These are phyloP conservation scores for Magnusiomyces tetraspermus DNA, from an alignment of 1,139 yeast genomes.

Conservation along the genomic window DNA sequence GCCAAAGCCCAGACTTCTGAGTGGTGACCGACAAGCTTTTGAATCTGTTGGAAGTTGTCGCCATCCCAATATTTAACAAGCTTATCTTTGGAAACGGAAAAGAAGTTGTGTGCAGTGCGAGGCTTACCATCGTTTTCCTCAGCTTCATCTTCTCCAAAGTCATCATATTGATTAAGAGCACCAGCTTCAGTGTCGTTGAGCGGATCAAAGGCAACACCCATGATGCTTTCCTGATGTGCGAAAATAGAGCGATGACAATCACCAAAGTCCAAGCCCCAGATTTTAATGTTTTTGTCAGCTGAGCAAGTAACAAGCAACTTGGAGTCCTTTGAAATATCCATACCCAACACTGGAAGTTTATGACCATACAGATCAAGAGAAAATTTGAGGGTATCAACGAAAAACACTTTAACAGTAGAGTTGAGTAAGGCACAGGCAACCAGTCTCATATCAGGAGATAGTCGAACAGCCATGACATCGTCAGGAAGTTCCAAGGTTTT, in stretches of 20 bases:
- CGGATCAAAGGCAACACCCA: constrained; percentile 78
- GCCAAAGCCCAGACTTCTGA: constrained; percentile 90
- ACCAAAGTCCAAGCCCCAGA: constrained; percentile 98
- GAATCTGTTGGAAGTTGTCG: constrained; percentile 88
- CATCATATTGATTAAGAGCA: not conserved
- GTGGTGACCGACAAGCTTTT: constrained; percentile 75
- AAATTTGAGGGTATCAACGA: constrained; percentile 75
- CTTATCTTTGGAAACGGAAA: constrained; percentile 86
- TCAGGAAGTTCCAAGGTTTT: constrained; percentile 79
- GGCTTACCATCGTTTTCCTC: constrained; percentile 27
- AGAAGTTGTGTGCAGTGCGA: constrained; percentile 65
- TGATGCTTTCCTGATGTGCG: constrained; percentile 93
- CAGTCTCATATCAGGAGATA: constrained; percentile 73
- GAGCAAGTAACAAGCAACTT: constrained; percentile 84
- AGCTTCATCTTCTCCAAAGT: not conserved
- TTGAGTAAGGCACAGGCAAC: constrained; percentile 82
- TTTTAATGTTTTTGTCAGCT: constrained; percentile 92
- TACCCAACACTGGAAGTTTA: constrained; percentile 71
- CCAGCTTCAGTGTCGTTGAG: constrained; percentile 1
- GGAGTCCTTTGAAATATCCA: constrained; percentile 83
- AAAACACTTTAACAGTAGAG: constrained; percentile 89
- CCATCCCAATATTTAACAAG: constrained; percentile 96
- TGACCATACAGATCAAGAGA: constrained; percentile 89
- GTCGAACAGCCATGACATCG: constrained; percentile 68
- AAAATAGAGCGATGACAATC: constrained; percentile 95